phyloP scores from a whole-genome alignment of 163 green algal species.

The Coccomyxa subellipsoidea region DNA sequence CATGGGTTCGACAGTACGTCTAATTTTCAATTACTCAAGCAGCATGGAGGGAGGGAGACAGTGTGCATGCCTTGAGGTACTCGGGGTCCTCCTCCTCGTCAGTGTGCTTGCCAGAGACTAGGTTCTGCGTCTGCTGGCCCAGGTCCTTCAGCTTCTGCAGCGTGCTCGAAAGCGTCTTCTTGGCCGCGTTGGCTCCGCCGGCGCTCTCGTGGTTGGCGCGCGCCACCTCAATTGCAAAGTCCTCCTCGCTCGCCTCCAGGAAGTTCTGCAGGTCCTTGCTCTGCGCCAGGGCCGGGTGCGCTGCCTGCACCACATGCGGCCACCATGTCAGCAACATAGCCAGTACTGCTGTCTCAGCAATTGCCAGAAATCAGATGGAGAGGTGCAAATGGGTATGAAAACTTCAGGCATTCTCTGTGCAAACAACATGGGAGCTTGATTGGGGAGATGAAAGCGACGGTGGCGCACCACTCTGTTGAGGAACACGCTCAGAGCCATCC shows the following conservation, averaged over 20 bases:
- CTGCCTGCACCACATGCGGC: conserved; percentile 33
- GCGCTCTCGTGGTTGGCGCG: conserved; percentile 10
- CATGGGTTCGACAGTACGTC: neutral
- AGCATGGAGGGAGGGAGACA: too few species aligned
- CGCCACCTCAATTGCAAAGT: conserved; percentile 65
- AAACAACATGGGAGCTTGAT: too few species aligned
- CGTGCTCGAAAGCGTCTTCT: conserved; percentile 47
- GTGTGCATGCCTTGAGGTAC: conserved; percentile 49
- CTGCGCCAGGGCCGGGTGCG: conserved; percentile 71
- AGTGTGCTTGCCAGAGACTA: conserved; percentile 47
- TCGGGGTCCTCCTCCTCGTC: conserved; percentile 76
- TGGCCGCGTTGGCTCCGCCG: conserved; percentile 30
- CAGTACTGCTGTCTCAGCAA: too few species aligned
- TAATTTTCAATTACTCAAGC: too few species aligned
- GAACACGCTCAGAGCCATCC: conserved; percentile 74
- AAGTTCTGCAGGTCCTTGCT: conserved; percentile 82
- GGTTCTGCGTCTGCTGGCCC: conserved; percentile 38
- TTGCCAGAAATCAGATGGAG: too few species aligned
- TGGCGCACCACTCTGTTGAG: conserved; percentile 61
- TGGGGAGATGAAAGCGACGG: neutral
- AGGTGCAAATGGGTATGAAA: too few species aligned
- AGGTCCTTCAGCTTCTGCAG: conserved; percentile 61
- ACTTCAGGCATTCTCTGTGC: too few species aligned
- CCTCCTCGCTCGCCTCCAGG: conserved; percentile 79
- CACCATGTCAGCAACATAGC: neutral